These are phyloP conservation scores for Grifola frondosa DNA, from an alignment of 1,284 basidiomycete genomes.

Conservation along the genomic window DNA sequence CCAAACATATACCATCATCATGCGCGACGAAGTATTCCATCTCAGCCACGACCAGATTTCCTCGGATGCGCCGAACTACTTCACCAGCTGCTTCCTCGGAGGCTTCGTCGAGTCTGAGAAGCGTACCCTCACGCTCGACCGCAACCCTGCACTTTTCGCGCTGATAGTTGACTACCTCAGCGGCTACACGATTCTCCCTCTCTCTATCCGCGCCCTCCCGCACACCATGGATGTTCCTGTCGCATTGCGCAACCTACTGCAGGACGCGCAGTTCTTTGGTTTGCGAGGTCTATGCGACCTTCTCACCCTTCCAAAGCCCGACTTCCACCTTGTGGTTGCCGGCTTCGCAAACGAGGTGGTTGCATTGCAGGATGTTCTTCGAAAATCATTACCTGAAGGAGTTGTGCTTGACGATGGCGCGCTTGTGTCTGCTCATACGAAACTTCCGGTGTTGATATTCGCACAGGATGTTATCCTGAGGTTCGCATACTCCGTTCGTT, in stretches of 20 bases:
- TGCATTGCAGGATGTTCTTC: neutral
- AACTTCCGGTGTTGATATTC: neutral
- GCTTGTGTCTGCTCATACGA: neutral
- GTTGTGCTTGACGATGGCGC: neutral
- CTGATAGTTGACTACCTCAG: slow-evolving; percentile 8
- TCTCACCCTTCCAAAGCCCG: neutral
- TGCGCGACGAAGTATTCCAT: slow-evolving; percentile 5
- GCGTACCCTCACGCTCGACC: slow-evolving; percentile 2
- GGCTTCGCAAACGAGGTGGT: slow-evolving; percentile 1
- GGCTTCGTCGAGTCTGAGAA: slow-evolving; percentile 2
- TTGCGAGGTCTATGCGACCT: neutral
- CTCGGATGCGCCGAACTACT: slow-evolving; percentile 6
- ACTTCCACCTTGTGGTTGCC: neutral
- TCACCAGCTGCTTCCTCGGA: slow-evolving; percentile 2
- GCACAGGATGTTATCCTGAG: neutral
- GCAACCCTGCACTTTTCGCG: slow-evolving; percentile 5
- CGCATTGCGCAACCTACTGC: slow-evolving; percentile 1
- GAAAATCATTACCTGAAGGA: neutral
- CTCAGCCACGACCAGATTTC: slow-evolving; percentile 2
- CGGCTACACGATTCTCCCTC: slow-evolving; percentile 5
- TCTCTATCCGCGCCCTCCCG: neutral
- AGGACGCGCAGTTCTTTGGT: slow-evolving; percentile 3
- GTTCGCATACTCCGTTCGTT: no score
- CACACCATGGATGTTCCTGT: neutral
- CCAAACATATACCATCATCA: slow-evolving; percentile 1